Evolutionary conservation across 2,329 filamentous ascomycete genomes (phyloP).

Genomic region (Paraphaeosphaeria minitans): DNA sequence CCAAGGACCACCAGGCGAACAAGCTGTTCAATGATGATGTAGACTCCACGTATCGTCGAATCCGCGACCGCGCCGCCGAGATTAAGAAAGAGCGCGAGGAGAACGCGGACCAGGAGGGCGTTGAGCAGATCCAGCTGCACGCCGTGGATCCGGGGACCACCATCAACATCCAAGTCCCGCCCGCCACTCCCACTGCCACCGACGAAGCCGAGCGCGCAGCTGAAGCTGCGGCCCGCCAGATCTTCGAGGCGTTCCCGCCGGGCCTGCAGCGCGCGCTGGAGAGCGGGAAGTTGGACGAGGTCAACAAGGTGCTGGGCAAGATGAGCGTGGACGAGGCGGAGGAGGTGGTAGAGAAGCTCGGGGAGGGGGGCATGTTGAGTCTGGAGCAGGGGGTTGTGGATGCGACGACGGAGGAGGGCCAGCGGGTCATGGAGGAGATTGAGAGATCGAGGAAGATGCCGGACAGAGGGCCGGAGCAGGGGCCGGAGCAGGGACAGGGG

Average conservation of each 20-base stretch:
- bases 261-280: conserved; percentile 83
- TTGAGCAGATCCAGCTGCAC: conserved; percentile 97
- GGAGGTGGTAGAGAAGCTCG: conserved; percentile 78
- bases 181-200: conserved; percentile 52
- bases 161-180: conserved; percentile 85
- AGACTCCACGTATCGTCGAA: conserved; percentile 81
- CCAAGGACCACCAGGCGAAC: conserved; percentile 84
- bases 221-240: conserved; percentile 65
- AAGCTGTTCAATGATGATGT: conserved; percentile 94
- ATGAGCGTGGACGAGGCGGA: conserved; percentile 91
- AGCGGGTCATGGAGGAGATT: conserved; percentile 76
- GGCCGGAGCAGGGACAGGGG: conserved; percentile 34
- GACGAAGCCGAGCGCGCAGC: conserved; percentile 65
- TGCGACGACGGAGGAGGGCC: conserved; percentile 86
- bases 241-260: conserved; percentile 83
- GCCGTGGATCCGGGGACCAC: conserved; percentile 91
- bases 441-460: conserved; percentile 47
- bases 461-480: conserved; percentile 40
- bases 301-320: conserved; percentile 84
- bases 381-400: conserved; percentile 94
- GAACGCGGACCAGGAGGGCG: conserved; percentile 63
- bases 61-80: conserved; percentile 76
- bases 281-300: conserved; percentile 85
- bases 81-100: conserved; percentile 65
- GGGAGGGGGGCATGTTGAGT: conserved; percentile 86